Base-by-base conservation (phyloP, 805 yeast genomes). In the Saturnispora galanensis region DNA sequence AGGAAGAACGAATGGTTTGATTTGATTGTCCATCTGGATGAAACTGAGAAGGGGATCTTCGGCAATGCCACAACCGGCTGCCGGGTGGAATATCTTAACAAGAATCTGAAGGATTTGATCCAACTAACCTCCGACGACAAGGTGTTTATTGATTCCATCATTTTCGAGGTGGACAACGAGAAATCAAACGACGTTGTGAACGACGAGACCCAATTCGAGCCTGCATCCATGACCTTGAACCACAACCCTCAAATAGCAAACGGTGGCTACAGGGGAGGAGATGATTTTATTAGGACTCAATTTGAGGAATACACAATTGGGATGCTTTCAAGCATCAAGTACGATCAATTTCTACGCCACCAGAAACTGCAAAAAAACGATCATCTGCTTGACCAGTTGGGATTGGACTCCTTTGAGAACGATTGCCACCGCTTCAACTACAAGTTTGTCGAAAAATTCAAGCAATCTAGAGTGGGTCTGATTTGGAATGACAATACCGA, bases 221-320 rank as follows among this genome's bases (percentile, higher is more conserved):
- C 16, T 12, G 31, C 31, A 26, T 53, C 56, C 4, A 60, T 54
- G 17, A 58, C 62, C 2, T 37, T 56, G 37, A 60, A 57, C 38
- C 50, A 46, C 35, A 62, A 48, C 68, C 64, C 50, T 61, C 72
- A 52, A 53, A 74, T 42, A 73, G 74, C 47, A 39, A 56, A 60
- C 16, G 58, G 57, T 10, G 44, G 38, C 21, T 82, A 72, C 56
- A 63, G 65, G 37, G 90, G 90, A 3, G 79, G 85, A 52, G 97
- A 93, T 55, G 98, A 93, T 62, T 86, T 81, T 56, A 80, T 93
- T 30, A 66, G 97, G 42, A 74, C 79, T 64, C 87, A 80, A 55
- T 89, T 90, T 62, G 98, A 93, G 57, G 97, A 89, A 55, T 93
- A 93, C 57, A 63, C 89, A 21, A 73, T 83, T 47, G 86, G 94